Evolutionary conservation across 1,284 basidiomycete species (phyloP).

Genomic region (Puccinia triticina): DNA sequence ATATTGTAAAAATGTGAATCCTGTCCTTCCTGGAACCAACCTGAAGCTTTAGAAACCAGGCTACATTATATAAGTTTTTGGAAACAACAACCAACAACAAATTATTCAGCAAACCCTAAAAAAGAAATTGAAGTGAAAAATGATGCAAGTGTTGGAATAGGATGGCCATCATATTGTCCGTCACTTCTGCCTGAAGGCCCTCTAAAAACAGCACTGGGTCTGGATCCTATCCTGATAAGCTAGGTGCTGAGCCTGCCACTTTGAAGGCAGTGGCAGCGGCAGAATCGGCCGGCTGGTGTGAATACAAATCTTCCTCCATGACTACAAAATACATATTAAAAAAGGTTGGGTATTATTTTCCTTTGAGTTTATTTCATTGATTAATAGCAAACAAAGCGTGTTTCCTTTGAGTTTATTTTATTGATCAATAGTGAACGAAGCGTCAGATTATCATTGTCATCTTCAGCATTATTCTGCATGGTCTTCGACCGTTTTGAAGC

Average conservation of each 20-base stretch:
- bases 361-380: too few relatives aligned
- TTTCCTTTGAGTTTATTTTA: too few relatives aligned
- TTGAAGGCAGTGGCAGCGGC: constrained; percentile 50
- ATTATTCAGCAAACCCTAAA: neutral
- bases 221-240: constrained; percentile 49
- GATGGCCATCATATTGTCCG: constrained; percentile 75
- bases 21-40: constrained; percentile 66
- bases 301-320: constrained; percentile 52
- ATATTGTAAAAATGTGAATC: constrained; percentile 73
- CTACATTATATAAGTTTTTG: constrained; percentile 64
- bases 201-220: constrained; percentile 49
- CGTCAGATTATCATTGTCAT: constrained; percentile 36
- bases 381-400: too few relatives aligned
- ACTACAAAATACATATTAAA: constrained; percentile 12
- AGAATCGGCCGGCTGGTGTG: constrained; percentile 49
- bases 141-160: constrained; percentile 78
- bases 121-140: neutral
- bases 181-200: constrained; percentile 72
- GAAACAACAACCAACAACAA: neutral
- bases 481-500: constrained; percentile 27
- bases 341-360: neutral
- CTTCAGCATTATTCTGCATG: constrained; percentile 9
- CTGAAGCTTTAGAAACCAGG: constrained; percentile 74
- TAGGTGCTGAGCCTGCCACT: constrained; percentile 48
- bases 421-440: neutral